A percentile compares a stretch with the other conserved stretches of the same genome.
Conservation (phyloP, 73 alveolate species). For the Paramecium sexaurelia region DNA sequence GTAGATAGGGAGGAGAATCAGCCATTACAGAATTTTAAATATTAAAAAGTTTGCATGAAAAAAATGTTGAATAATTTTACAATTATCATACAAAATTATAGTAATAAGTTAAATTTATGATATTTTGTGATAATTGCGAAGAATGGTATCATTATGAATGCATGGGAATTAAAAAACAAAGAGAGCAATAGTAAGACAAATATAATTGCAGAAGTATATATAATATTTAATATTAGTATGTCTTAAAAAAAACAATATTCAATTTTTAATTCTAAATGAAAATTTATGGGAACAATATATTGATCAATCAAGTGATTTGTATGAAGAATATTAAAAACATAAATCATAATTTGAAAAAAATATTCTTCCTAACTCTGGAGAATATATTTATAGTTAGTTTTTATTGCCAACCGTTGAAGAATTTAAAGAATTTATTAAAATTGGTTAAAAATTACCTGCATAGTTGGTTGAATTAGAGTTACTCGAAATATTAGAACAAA, state of each 20-base stretch:
- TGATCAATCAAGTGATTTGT: neutral
- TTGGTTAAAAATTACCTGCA: constrained; percentile 1
- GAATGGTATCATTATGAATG: constrained; percentile 58
- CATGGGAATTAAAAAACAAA: neutral
- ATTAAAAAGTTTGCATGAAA: neutral
- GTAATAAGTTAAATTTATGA: constrained; percentile 7
- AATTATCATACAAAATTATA: neutral
- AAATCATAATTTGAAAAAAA: neutral
- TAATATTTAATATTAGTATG: neutral
- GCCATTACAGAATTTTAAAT: constrained; percentile 25
- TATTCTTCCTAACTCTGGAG: neutral
- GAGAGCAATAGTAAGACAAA: neutral
- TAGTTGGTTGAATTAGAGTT: neutral
- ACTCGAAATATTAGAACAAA: neutral
- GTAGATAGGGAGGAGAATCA: constrained; percentile 48
- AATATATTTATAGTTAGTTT: neutral
- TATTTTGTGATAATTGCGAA: constrained; percentile 37
- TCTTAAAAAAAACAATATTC: neutral
- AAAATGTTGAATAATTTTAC: constrained; percentile 21
- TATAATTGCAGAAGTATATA: constrained; percentile 52
- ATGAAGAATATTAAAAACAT: neutral
- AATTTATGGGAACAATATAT: constrained; percentile 8
- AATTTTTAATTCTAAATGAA: constrained; percentile 20
- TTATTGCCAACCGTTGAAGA: constrained; percentile 20
- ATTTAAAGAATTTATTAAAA: neutral